These are phyloP conservation scores for Didymella arachidicola DNA, from an alignment of 2,329 filamentous ascomycete genomes.

Conservation along the genomic window DNA sequence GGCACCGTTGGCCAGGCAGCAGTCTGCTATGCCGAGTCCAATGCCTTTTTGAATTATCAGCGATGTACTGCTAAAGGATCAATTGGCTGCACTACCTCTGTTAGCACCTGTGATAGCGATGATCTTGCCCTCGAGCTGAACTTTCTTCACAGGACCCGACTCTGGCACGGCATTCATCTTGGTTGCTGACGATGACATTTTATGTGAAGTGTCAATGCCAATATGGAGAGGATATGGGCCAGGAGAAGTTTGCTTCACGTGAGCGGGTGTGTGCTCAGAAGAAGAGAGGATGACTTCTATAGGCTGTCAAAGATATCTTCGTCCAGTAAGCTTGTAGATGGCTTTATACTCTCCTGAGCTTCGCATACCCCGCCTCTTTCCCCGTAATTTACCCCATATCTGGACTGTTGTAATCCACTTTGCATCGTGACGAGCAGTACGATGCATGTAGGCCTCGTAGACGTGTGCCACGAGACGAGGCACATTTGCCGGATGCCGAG, in stretches of 20 bases:
- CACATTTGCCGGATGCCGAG: slow-evolving; percentile 17
- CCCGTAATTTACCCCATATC: slow-evolving; percentile 13
- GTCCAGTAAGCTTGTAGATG: neutral
- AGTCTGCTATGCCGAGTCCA: slow-evolving; percentile 58
- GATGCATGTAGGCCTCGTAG: slow-evolving; percentile 25
- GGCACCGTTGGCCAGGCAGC: slow-evolving; percentile 57
- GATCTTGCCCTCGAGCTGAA: slow-evolving; percentile 39
- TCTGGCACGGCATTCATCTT: slow-evolving; percentile 19
- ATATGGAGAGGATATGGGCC: neutral
- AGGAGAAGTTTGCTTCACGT: neutral
- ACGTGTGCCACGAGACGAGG: slow-evolving; percentile 22
- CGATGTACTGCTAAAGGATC: neutral
- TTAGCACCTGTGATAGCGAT: slow-evolving; percentile 43
- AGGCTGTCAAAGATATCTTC: neutral
- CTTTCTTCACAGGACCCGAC: slow-evolving; percentile 32
- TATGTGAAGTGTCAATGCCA: neutral
- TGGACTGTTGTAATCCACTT: slow-evolving; percentile 16
- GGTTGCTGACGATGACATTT: slow-evolving; percentile 27
- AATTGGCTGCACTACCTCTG: slow-evolving; percentile 23
- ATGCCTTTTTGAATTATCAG: slow-evolving; percentile 41
- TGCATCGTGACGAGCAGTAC: slow-evolving; percentile 27
- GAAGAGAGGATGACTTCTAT: neutral
- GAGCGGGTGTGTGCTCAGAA: neutral
- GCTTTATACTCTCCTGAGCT: slow-evolving; percentile 7
- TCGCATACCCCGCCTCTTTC: slow-evolving; percentile 6